Conservation (phyloP, 1,284 basidiomycete genomes). For the Austroboletus sp. region DNA sequence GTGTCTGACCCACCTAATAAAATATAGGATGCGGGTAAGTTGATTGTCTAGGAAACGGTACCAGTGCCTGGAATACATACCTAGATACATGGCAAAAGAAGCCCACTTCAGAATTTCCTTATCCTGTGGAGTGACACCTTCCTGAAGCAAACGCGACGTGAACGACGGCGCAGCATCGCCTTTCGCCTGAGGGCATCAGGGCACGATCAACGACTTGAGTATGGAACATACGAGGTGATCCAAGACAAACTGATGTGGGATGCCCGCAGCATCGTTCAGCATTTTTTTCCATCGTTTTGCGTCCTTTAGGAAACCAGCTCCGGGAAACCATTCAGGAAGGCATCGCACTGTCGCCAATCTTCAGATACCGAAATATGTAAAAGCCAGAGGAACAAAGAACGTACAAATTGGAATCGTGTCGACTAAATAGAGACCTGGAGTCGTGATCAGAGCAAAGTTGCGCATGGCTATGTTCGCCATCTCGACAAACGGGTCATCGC, state of each 20-base stretch:
- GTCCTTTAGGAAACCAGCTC: constrained; percentile 38
- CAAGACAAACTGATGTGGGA: neutral
- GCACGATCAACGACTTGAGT: no score
- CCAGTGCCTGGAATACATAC: constrained; percentile 4
- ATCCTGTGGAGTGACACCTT: constrained; percentile 11
- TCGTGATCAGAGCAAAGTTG: constrained; percentile 9
- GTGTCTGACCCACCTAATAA: constrained; percentile 18
- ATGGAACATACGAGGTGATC: no score
- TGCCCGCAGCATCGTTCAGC: no score
- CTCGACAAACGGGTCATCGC: no score
- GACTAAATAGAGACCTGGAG: no score
- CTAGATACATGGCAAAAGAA: constrained; percentile 14
- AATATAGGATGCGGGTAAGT: neutral
- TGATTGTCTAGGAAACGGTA: neutral
- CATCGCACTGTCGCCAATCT: constrained; percentile 27
- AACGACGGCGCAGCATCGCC: constrained; percentile 36
- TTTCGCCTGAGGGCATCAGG: no score
- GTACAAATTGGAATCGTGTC: constrained; percentile 27
- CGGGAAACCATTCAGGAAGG: constrained; percentile 40
- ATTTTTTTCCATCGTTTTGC: constrained; percentile 35
- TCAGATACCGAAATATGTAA: no score
- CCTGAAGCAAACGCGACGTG: constrained; percentile 21
- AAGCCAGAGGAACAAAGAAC: constrained; percentile 10
- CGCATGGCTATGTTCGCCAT: constrained; percentile 16
- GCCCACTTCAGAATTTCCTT: constrained; percentile 13